Conservation (phyloP, 1,284 basidiomycete species). For the Schizophyllum amplum region DNA sequence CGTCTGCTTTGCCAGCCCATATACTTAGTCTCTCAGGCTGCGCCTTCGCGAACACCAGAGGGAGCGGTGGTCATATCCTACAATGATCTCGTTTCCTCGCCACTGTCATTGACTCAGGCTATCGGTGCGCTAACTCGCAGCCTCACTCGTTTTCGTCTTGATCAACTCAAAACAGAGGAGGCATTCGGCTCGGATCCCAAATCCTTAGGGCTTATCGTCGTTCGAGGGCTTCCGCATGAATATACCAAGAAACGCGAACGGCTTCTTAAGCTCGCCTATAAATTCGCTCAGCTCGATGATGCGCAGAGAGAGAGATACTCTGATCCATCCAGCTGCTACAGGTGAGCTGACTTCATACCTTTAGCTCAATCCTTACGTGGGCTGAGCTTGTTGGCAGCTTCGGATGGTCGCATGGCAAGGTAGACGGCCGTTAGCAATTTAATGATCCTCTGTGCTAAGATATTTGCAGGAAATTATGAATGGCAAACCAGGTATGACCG, state of each 20-base stretch:
- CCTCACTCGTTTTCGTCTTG: no score
- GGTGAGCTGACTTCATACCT: slow-evolving; percentile 30
- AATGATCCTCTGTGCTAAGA: background rate
- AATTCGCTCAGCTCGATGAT: slow-evolving; percentile 67
- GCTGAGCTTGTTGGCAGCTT: slow-evolving; percentile 44
- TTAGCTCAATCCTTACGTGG: background rate
- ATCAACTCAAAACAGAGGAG: no score
- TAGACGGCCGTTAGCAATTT: slow-evolving; percentile 17
- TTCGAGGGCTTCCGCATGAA: slow-evolving; percentile 67
- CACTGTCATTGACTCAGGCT: slow-evolving; percentile 46
- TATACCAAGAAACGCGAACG: slow-evolving; percentile 60
- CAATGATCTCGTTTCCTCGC: slow-evolving; percentile 46
- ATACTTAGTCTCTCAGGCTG: background rate
- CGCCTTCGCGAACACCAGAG: slow-evolving; percentile 37
- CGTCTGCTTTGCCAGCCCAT: background rate
- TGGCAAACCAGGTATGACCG: slow-evolving; percentile 58
- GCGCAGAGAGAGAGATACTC: slow-evolving; percentile 60
- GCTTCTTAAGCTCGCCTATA: slow-evolving; percentile 64
- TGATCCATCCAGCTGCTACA: slow-evolving; percentile 60
- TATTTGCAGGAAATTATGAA: slow-evolving; percentile 84
- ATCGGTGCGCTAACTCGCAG: slow-evolving; percentile 43
- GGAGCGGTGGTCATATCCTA: slow-evolving; percentile 71
- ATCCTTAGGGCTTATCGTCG: slow-evolving; percentile 73
- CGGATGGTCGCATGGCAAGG: slow-evolving; percentile 92
- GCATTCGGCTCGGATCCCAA: slow-evolving; percentile 76